Evolutionary conservation across 2,329 filamentous ascomycete species (phyloP).

Genomic region (Elsinoe perseae): DNA sequence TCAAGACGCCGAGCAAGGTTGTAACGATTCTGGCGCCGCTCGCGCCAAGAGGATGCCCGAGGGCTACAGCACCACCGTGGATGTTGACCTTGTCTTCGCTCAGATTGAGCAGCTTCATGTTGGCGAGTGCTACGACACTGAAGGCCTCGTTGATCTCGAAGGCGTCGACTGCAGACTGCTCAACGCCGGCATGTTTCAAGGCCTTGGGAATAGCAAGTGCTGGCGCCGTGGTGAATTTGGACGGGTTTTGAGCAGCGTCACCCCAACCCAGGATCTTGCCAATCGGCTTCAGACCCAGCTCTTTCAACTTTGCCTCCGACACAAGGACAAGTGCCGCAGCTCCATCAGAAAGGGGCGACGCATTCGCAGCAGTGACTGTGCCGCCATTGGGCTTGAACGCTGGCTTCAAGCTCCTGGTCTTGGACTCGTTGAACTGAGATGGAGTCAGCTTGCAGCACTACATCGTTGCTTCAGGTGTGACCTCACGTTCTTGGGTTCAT

Average conservation of each 20-base stretch:
- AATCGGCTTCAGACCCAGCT: constrained; percentile 81
- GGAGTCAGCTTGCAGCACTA: constrained; percentile 2
- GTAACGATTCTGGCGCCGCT: constrained; percentile 90
- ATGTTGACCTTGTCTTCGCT: constrained; percentile 84
- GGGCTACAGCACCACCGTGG: constrained; percentile 87
- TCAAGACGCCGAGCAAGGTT: constrained; percentile 80
- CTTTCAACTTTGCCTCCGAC: constrained; percentile 87
- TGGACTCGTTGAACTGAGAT: constrained; percentile 43
- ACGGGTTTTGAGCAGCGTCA: constrained; percentile 82
- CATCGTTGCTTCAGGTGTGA: not conserved
- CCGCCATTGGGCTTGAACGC: constrained; percentile 76
- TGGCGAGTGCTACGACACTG: constrained; percentile 90
- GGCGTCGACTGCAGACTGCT: constrained; percentile 70
- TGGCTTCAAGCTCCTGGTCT: constrained; percentile 53
- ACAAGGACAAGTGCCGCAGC: constrained; percentile 87
- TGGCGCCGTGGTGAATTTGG: constrained; percentile 92
- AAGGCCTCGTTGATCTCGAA: constrained; percentile 99
- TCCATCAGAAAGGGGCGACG: constrained; percentile 91
- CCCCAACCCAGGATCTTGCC: constrained; percentile 97
- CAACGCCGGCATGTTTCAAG: constrained; percentile 83
- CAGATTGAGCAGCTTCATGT: constrained; percentile 83
- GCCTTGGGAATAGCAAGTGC: constrained; percentile 95
- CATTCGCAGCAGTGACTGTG: constrained; percentile 92
- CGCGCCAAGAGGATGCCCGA: constrained; percentile 89
- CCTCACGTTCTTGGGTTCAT: constrained; percentile 81